These are phyloP conservation scores for Coccomyxa sp. DNA, from an alignment of 139 green algal genomes.

Conservation along the genomic window DNA sequence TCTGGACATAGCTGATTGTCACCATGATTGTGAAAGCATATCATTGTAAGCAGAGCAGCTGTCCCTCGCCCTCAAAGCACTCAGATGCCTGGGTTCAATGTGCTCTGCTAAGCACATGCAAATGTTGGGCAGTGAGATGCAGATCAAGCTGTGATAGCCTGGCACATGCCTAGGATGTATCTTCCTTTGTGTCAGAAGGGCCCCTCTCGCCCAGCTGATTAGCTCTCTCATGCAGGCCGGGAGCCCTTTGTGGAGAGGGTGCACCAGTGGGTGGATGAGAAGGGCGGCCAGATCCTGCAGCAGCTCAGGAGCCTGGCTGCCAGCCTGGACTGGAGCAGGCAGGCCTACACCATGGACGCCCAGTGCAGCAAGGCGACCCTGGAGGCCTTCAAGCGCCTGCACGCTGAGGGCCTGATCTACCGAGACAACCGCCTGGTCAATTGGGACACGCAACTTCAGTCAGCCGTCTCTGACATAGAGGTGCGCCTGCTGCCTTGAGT, in stretches of 20 bases:
- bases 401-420: slow-evolving; percentile 86
- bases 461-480: slow-evolving; percentile 97
- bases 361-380: slow-evolving; percentile 60
- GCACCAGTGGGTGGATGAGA: slow-evolving; percentile 85
- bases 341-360: slow-evolving; percentile 95
- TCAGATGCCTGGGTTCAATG: too few relatives aligned
- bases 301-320: slow-evolving; percentile 90
- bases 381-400: slow-evolving; percentile 74
- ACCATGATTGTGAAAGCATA: too few relatives aligned
- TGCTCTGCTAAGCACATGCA: too few relatives aligned
- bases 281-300: slow-evolving; percentile 79
- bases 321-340: slow-evolving; percentile 85
- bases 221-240: slow-evolving; percentile 61
- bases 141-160: too few relatives aligned
- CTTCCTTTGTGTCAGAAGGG: too few relatives aligned
- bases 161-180: too few relatives aligned
- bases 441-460: slow-evolving; percentile 91
- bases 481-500: slow-evolving; percentile 25
- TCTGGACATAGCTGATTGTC: too few relatives aligned
- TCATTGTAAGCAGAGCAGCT: too few relatives aligned
- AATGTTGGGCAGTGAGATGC: too few relatives aligned
- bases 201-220: too few relatives aligned
- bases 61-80: too few relatives aligned
- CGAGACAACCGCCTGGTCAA: slow-evolving; percentile 98
- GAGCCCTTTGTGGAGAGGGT: slow-evolving; percentile 89